A percentile compares a stretch with the other conserved stretches of the same genome.
Conservation (phyloP, 1,284 basidiomycete species). For the Meripilus lineatus region DNA sequence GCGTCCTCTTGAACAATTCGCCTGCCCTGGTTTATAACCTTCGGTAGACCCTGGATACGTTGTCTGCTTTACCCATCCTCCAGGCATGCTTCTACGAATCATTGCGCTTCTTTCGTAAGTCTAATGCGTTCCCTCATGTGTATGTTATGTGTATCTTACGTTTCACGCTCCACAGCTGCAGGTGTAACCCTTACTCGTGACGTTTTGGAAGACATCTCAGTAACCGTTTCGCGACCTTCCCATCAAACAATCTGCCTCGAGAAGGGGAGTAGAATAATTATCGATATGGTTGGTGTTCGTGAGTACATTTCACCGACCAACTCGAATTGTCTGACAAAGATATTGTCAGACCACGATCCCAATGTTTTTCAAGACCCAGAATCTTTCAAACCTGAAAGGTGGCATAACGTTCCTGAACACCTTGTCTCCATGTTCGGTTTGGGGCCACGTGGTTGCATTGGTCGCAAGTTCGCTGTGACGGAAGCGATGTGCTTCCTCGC, state of each 20-base stretch:
- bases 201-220: slow-evolving; percentile 24
- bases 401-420: slow-evolving; percentile 25
- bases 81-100: slow-evolving; percentile 16
- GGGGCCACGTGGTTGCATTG: slow-evolving; percentile 31
- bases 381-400: slow-evolving; percentile 33
- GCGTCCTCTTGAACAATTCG: too few species aligned
- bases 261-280: slow-evolving; percentile 28
- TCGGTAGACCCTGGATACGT: too few species aligned
- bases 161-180: slow-evolving; percentile 32
- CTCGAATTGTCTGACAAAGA: too few species aligned
- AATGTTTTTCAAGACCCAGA: slow-evolving; percentile 36
- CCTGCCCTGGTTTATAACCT: too few species aligned
- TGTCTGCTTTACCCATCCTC: slow-evolving; percentile 29
- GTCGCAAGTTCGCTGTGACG: slow-evolving; percentile 25
- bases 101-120: slow-evolving; percentile 26
- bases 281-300: slow-evolving; percentile 51
- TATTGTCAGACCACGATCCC: slow-evolving; percentile 30
- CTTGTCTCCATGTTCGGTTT: slow-evolving; percentile 1
- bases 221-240: slow-evolving; percentile 19
- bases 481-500: slow-evolving; percentile 26
- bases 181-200: slow-evolving; percentile 24
- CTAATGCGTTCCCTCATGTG: too few species aligned
- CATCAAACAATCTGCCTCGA: slow-evolving; percentile 15
- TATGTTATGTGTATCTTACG: slow-evolving; percentile 25
- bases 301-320: too few species aligned